Evolutionary conservation across 2,329 filamentous ascomycete species (phyloP), one percentile per base, ranked within the genome.

Genomic region (Xylariaceae sp.): DNA sequence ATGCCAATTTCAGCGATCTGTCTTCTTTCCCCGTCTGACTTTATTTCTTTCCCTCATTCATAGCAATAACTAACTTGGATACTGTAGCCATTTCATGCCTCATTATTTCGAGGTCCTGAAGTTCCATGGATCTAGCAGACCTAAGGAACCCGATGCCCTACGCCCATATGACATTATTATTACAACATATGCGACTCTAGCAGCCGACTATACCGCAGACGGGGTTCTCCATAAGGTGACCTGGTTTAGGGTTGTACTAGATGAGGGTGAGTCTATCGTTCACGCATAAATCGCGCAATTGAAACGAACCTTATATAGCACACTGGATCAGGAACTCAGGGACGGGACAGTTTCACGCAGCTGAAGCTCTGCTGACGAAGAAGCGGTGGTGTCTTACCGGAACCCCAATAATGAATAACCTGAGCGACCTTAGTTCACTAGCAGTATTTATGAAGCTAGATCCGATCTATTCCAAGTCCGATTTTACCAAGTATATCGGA

Each of bases 401-500:
- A 0, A 60, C 58, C 11, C 58, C 58, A 2, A 60, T 60, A 26
- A 26, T 33, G 21, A 60, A 60, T 37, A 45, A 34, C 0, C n/a
- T 60, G 24, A 21, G 53, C 4, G 54, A 61, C 28, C 31, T 61
- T 1, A 11, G 39, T 17, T 55, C 58, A 4, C 14, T 61, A 9
- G 6, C 47, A 2, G 19, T 6, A 12, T 58, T 58, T 40, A n/a
- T 21, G 37, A 17, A 34, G 23, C 45, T 53, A n/a, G 28, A 34
- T 16, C 44, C 43, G 2, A 11, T 57, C 4, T 34, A 34, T 2
- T 36, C 33, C 2, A 28, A 19, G 23, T 14, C 8, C 1, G 26
- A 40, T 11, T 64, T 65, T 36, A 49, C 45, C 21, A 60, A 61
- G 21, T 44, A 61, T 23, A 60, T 66, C 11, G 8, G 65, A 2